Conservation (phyloP, 495 filamentous ascomycete species). For the Penicillium alfredii region DNA sequence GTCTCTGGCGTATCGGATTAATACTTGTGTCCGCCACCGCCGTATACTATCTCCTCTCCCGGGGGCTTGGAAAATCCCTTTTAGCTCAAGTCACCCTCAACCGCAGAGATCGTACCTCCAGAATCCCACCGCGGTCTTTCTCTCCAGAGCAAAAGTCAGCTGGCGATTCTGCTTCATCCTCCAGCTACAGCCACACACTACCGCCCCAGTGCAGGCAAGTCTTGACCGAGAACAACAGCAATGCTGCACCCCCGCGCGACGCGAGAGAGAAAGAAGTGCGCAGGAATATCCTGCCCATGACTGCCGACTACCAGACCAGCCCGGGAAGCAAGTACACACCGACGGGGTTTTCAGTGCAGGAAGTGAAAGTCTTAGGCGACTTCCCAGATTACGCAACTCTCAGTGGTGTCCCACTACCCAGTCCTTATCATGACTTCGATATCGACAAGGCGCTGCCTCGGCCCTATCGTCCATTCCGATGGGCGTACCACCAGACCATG, state of each 20-base stretch:
- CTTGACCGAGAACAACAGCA: slow-evolving; percentile 31
- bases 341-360: slow-evolving; percentile 58
- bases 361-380: slow-evolving; percentile 68
- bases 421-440: slow-evolving; percentile 58
- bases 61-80: slow-evolving; percentile 8
- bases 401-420: slow-evolving; percentile 71
- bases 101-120: slow-evolving; percentile 36
- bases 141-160: slow-evolving; percentile 45
- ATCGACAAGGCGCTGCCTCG: slow-evolving; percentile 60
- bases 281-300: slow-evolving; percentile 38
- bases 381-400: slow-evolving; percentile 79
- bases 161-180: slow-evolving; percentile 18
- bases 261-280: slow-evolving; percentile 29
- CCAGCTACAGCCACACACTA: slow-evolving; percentile 44
- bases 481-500: slow-evolving; percentile 92
- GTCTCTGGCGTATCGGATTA: slow-evolving; percentile 21
- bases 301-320: slow-evolving; percentile 35
- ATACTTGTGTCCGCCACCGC: slow-evolving; percentile 20
- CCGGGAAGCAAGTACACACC: slow-evolving; percentile 44
- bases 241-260: slow-evolving; percentile 17
- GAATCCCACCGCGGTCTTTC: slow-evolving; percentile 52
- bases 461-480: slow-evolving; percentile 76
- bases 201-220: slow-evolving; percentile 51
- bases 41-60: slow-evolving; percentile 13
- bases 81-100: slow-evolving; percentile 14